Conservation (phyloP, 1,139 yeast species). For the Yamadazyma taylorii region DNA sequence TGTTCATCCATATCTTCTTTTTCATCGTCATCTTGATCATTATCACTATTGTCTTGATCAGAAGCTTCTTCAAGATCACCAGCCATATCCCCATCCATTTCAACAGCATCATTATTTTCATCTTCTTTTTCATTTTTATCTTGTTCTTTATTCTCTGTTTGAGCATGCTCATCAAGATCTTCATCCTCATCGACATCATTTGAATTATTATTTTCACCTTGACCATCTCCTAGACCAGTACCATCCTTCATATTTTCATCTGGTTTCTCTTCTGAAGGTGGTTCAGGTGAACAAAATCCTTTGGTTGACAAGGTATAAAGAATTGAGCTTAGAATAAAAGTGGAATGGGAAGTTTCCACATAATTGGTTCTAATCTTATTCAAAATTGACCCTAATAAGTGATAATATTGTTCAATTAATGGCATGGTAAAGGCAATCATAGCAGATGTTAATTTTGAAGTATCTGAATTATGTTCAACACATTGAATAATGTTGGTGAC, state of each 20-base stretch:
- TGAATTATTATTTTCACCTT: slow-evolving; percentile 74
- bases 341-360: slow-evolving; percentile 55
- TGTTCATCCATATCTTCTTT: slow-evolving; percentile 81
- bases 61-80: slow-evolving; percentile 84
- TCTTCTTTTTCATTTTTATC: slow-evolving; percentile 51
- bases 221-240: slow-evolving; percentile 97
- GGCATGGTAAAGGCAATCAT: slow-evolving; percentile 58
- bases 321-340: slow-evolving; percentile 56
- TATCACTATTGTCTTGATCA: slow-evolving; percentile 55
- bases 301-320: slow-evolving; percentile 67
- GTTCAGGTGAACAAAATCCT: slow-evolving; percentile 93
- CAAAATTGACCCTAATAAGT: slow-evolving; percentile 42
- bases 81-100: slow-evolving; percentile 96
- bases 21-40: slow-evolving; percentile 49
- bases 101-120: slow-evolving; percentile 80
- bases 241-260: slow-evolving; percentile 74
- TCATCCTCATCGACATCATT: slow-evolving; percentile 93
- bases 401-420: slow-evolving; percentile 52
- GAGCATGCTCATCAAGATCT: slow-evolving; percentile 86
- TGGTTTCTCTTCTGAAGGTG: slow-evolving; percentile 66
- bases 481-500: slow-evolving; percentile 20
- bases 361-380: slow-evolving; percentile 48
- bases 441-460: slow-evolving; percentile 42
- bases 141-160: slow-evolving; percentile 71
- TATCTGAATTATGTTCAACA: slow-evolving; percentile 34